These are phyloP conservation scores for Thalia dealbata DNA, from an alignment of 176 grass and related monocot species.

Conservation along the genomic window DNA sequence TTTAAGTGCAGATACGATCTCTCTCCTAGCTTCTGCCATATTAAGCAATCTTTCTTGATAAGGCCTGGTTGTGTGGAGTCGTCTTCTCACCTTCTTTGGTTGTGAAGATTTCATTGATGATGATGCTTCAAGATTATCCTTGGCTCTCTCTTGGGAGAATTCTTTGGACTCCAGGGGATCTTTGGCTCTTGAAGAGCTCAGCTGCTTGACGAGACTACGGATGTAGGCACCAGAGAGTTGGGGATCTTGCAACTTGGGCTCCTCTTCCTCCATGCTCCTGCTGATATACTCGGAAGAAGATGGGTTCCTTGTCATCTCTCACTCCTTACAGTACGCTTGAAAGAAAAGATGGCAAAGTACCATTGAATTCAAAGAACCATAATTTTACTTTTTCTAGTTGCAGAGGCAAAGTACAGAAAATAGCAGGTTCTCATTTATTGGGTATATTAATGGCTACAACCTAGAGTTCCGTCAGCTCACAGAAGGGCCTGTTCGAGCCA, in stretches of 20 bases:
- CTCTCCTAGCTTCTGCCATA: constrained; percentile 91
- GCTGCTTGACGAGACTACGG: constrained; percentile 78
- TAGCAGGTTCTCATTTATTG: not conserved
- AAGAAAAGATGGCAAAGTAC: not conserved
- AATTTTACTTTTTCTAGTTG: not conserved
- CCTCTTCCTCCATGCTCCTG: constrained; percentile 15
- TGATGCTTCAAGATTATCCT: constrained; percentile 13
- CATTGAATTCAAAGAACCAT: not conserved
- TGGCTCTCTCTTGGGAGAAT: constrained; percentile 10
- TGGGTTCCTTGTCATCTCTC: constrained; percentile 23
- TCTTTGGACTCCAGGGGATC: not conserved
- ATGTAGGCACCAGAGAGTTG: constrained; percentile 93
- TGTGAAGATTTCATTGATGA: constrained; percentile 22
- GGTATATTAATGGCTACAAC: not conserved
- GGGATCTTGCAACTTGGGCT: constrained; percentile 22
- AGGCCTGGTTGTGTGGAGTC: constrained; percentile 78
- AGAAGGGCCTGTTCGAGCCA: not conserved
- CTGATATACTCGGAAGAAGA: not conserved
- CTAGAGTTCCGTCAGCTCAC: not conserved
- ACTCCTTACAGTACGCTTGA: constrained; percentile 1
- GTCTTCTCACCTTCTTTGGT: constrained; percentile 88
- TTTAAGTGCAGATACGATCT: constrained; percentile 89
- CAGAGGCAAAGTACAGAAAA: constrained; percentile 1
- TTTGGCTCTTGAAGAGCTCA: constrained; percentile 64
- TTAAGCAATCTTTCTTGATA: constrained; percentile 91